Evolutionary conservation across 495 filamentous ascomycete genomes (phyloP).

Genomic region (Neurospora tetrasperma): DNA sequence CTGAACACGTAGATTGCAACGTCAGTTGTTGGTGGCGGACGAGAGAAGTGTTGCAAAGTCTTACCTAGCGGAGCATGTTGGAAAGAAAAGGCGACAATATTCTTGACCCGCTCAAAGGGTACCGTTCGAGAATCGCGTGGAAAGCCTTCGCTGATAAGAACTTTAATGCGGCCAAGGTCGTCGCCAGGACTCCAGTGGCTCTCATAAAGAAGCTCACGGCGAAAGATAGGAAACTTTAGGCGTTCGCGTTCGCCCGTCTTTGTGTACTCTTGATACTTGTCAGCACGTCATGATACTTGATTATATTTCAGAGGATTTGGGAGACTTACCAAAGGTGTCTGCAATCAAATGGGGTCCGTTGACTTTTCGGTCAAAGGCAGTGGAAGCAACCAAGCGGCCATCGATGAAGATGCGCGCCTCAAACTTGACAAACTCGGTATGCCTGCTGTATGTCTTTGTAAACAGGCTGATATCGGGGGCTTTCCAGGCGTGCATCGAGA

Average conservation of each 20-base stretch:
- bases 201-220: slow-evolving; percentile 58
- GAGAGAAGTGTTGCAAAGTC: slow-evolving; percentile 4
- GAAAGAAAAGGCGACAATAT: slow-evolving; percentile 71
- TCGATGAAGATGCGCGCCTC: slow-evolving; percentile 65
- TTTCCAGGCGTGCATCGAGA: slow-evolving; percentile 80
- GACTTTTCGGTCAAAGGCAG: slow-evolving; percentile 43
- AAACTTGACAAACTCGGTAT: slow-evolving; percentile 50
- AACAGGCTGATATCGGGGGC: slow-evolving; percentile 52
- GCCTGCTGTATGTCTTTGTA: slow-evolving; percentile 49
- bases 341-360: slow-evolving; percentile 50
- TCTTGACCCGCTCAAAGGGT: slow-evolving; percentile 61
- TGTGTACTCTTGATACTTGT: slow-evolving; percentile 42
- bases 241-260: slow-evolving; percentile 50
- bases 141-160: slow-evolving; percentile 72
- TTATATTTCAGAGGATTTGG: not conserved
- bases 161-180: slow-evolving; percentile 59
- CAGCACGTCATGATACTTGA: not conserved
- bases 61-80: slow-evolving; percentile 76
- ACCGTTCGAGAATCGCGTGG: slow-evolving; percentile 34
- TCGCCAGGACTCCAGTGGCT: slow-evolving; percentile 65
- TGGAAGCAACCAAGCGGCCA: slow-evolving; percentile 53
- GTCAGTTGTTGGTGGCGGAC: not conserved
- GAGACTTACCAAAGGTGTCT: slow-evolving; percentile 37
- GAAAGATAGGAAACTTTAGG: slow-evolving; percentile 66
- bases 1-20: slow-evolving; percentile 18